A percentile compares a stretch with the other conserved stretches of the same genome.
Conservation (phyloP, 1,139 yeast species). For the Maudiozyma humilis region DNA sequence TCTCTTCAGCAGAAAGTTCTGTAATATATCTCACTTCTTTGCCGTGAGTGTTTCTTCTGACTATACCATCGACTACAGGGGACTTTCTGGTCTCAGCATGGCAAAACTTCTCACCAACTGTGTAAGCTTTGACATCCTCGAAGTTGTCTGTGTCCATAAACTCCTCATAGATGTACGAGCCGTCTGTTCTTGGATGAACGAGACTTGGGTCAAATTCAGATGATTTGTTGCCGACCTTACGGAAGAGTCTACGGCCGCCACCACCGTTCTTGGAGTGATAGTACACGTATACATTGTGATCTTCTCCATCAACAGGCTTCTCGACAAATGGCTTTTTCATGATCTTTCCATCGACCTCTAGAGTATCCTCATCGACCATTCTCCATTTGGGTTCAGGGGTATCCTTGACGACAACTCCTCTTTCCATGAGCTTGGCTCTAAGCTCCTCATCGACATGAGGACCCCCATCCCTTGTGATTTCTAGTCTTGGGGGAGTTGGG, state of each 20-base stretch:
- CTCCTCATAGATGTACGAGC: conserved; percentile 85
- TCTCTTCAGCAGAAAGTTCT: conserved; percentile 65
- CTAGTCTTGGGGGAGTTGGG: conserved; percentile 80
- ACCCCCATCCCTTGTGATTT: conserved; percentile 94
- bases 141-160: conserved; percentile 97
- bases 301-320: conserved; percentile 98
- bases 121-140: conserved; percentile 97
- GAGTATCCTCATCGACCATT: conserved; percentile 81
- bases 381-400: conserved; percentile 71
- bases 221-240: conserved; percentile 95
- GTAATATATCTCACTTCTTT: conserved; percentile 91
- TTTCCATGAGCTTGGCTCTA: conserved; percentile 44
- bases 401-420: conserved; percentile 49
- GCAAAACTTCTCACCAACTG: conserved; percentile 84
- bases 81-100: conserved; percentile 98
- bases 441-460: conserved; percentile 71
- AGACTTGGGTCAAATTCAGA: conserved; percentile 90
- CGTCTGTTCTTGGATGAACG: conserved; percentile 69
- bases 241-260: conserved; percentile 88
- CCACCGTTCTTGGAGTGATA: conserved; percentile 88
- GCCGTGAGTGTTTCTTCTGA: conserved; percentile 93
- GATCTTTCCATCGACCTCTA: conserved; percentile 62
- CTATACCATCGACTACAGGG: conserved; percentile 98
- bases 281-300: conserved; percentile 91
- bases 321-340: conserved; percentile 91